These are phyloP conservation scores for Elaphomyces granulatus DNA, from an alignment of 495 filamentous ascomycete genomes.

Conservation along the genomic window DNA sequence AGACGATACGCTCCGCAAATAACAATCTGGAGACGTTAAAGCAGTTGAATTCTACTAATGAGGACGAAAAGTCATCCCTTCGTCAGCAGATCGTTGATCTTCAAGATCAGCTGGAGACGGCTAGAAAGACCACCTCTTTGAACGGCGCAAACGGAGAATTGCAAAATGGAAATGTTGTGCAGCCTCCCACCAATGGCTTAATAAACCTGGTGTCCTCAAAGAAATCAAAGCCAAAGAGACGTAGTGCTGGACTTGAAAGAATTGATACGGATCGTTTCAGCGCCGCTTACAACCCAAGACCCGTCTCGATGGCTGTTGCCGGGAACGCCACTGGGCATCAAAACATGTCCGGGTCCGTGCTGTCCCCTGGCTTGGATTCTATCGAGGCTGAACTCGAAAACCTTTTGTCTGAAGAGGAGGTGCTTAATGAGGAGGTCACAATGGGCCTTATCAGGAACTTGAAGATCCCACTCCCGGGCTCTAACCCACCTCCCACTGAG, in stretches of 20 bases:
- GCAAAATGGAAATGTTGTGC: conserved; percentile 45
- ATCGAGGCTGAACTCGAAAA: conserved; percentile 88
- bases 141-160: conserved; percentile 47
- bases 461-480: conserved; percentile 78
- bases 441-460: conserved; percentile 92
- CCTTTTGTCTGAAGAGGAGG: conserved; percentile 87
- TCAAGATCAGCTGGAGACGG: conserved; percentile 82
- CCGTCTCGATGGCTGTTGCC: conserved; percentile 83
- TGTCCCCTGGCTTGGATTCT: conserved; percentile 67
- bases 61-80: conserved; percentile 70
- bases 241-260: conserved; percentile 84
- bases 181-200: conserved; percentile 52
- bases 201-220: conserved; percentile 96
- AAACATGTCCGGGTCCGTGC: conserved; percentile 50
- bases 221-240: conserved; percentile 92
- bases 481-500: conserved; percentile 76
- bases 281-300: conserved; percentile 81
- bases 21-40: conserved; percentile 64
- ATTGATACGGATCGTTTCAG: conserved; percentile 75
- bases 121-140: conserved; percentile 50
- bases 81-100: conserved; percentile 78
- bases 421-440: conserved; percentile 88
- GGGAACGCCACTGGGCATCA: conserved; percentile 47
- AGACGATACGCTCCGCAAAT: conserved; percentile 59
- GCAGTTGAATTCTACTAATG: conserved; percentile 51